phyloP scores from a whole-genome alignment of 208 protist genomes.

The Phytomonas sp. region DNA sequence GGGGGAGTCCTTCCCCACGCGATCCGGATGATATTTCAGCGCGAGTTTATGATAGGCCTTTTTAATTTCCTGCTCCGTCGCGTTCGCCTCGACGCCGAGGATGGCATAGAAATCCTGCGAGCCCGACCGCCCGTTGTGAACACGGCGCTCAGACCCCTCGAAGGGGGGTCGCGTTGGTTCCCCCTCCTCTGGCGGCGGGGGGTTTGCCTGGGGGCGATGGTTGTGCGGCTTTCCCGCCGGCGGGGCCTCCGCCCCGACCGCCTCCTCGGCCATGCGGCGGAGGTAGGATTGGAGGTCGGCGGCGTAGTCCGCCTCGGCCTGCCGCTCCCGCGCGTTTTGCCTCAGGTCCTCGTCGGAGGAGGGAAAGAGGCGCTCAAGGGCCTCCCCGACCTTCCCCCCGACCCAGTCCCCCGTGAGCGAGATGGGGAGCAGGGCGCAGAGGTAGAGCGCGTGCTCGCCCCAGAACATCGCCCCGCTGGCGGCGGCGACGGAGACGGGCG shows the following conservation, averaged over 20 bases:
- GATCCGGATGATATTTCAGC: constrained; percentile 65
- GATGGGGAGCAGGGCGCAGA: constrained; percentile 25
- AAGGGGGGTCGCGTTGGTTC: neutral
- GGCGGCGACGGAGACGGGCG: constrained; percentile 17
- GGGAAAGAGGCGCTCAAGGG: constrained; percentile 32
- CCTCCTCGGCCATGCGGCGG: too few species aligned
- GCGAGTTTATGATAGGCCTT: constrained; percentile 54
- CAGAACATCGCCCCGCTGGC: constrained; percentile 45
- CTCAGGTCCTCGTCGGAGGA: constrained; percentile 40
- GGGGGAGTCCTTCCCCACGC: constrained; percentile 23
- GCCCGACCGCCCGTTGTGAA: neutral
- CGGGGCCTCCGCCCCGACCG: neutral
- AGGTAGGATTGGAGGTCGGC: too few species aligned
- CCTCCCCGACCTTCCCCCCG: constrained; percentile 7
- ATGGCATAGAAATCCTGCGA: constrained; percentile 41
- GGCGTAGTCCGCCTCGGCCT: constrained; percentile 25
- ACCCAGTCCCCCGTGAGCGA: constrained; percentile 7
- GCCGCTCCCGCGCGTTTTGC: constrained; percentile 34
- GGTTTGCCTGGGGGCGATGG: neutral
- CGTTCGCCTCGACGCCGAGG: constrained; percentile 42
- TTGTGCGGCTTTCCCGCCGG: constrained; percentile 3
- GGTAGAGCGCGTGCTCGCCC: constrained; percentile 28
- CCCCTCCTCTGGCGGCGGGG: neutral
- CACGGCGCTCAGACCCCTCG: neutral
- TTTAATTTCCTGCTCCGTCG: constrained; percentile 46